Conservation (phyloP, 371 early-diverging fungal species). For the Syncephalastrum monosporum region DNA sequence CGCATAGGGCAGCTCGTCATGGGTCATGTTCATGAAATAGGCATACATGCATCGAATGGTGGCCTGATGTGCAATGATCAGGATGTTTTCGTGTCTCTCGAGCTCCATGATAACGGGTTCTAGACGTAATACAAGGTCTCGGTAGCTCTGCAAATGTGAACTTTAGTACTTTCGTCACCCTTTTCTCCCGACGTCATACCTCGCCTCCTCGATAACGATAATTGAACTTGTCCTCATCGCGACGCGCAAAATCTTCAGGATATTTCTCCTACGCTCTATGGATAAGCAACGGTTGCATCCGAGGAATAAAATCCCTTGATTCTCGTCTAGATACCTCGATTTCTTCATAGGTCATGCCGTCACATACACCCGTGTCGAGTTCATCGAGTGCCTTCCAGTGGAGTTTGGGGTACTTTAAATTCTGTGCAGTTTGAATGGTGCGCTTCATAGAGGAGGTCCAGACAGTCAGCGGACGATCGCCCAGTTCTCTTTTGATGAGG, state of each 20-base stretch:
- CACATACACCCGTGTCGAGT: conserved; percentile 96
- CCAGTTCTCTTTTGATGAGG: conserved; percentile 70
- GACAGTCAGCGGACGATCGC: conserved; percentile 75
- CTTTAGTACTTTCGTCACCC: not conserved
- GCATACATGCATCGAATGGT: conserved; percentile 93
- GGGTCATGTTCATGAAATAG: conserved; percentile 89
- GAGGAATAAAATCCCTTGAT: too few relatives aligned
- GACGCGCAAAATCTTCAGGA: conserved; percentile 86
- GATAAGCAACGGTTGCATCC: too few relatives aligned
- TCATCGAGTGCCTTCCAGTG: conserved; percentile 98
- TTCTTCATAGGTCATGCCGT: conserved; percentile 97
- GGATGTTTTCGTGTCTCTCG: conserved; percentile 93
- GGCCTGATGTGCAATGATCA: conserved; percentile 95
- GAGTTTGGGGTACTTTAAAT: conserved; percentile 77
- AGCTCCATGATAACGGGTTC: conserved; percentile 94
- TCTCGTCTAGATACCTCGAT: conserved; percentile 65
- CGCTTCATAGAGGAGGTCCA: conserved; percentile 96
- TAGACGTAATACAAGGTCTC: conserved; percentile 63
- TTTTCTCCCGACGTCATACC: conserved; percentile 18
- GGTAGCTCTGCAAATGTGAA: conserved; percentile 60
- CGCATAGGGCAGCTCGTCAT: conserved; percentile 94
- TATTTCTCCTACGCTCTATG: conserved; percentile 41
- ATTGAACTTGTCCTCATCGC: conserved; percentile 95
- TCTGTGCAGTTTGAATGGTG: conserved; percentile 85
- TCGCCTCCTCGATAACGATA: conserved; percentile 95